phyloP scores from a whole-genome alignment of 1,284 basidiomycete genomes.

The Gomphus sp. region DNA sequence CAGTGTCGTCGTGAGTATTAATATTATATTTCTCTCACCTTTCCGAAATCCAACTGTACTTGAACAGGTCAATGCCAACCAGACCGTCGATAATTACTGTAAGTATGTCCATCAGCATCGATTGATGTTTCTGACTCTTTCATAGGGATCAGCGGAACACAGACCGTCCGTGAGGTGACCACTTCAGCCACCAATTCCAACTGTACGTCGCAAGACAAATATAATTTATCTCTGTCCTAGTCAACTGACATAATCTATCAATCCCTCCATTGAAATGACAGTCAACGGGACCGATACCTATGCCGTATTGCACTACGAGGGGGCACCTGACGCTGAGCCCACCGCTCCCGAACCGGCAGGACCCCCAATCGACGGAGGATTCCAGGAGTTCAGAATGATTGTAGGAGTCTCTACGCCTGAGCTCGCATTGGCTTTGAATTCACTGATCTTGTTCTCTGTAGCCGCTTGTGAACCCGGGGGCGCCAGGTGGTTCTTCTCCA shows the following conservation, averaged over 20 bases:
- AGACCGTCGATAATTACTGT: slow-evolving; percentile 29
- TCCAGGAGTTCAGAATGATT: background rate
- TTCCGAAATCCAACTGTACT: background rate
- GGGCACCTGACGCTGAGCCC: slow-evolving; percentile 35
- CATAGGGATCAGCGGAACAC: slow-evolving; percentile 12
- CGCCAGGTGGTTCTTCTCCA: slow-evolving; percentile 22
- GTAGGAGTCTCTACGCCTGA: slow-evolving; percentile 14
- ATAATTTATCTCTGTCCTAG: background rate
- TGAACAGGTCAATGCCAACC: slow-evolving; percentile 21
- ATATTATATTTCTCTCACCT: background rate
- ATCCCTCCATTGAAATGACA: background rate
- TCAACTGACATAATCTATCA: background rate
- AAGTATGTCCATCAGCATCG: background rate
- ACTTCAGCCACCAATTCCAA: slow-evolving; percentile 9
- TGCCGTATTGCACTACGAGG: slow-evolving; percentile 46
- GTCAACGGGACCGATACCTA: slow-evolving; percentile 12
- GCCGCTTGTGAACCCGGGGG: slow-evolving; percentile 25
- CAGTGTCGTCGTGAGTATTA: slow-evolving; percentile 24
- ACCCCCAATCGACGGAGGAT: background rate
- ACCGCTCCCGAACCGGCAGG: slow-evolving; percentile 18
- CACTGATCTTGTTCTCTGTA: slow-evolving; percentile 14
- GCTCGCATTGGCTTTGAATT: background rate
- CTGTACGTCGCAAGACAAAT: background rate
- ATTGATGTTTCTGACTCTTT: background rate
- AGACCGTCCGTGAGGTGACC: slow-evolving; percentile 11